Evolutionary conservation across 176 grass and related monocot species (phyloP), one percentile per base, ranked within the genome.

Genomic region (Oryza coarctata): DNA sequence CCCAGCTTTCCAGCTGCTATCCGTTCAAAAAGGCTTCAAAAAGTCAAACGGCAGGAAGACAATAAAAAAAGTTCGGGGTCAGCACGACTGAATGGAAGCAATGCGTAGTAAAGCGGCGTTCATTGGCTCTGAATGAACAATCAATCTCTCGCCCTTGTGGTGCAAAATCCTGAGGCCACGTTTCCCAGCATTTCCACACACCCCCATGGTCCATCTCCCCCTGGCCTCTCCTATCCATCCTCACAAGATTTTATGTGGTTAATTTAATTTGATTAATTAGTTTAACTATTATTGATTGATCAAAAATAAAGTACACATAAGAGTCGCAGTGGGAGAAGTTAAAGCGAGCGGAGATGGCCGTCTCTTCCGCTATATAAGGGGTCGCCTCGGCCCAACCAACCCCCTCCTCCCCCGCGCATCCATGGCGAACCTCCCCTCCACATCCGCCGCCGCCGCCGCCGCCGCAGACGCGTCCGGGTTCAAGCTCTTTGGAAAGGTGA

Each of bases 401-500:
- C 45, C 15, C 73, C 71, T 38, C 22, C n/a, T 34, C 67, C 73
- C 50, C n/a, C 12, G 26, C 69, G 3, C 66, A 18, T 30, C 87
- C 50, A 89, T 89, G 87, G 87, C 70, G 1, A 80, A 89, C 82
- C 76, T 63, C 70, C 82, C 69, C 63, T 28, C 65, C 50, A 22
- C 15, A 62, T 17, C n/a, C 18, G 22, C 72, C 44, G 47, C 47
- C 44, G 26, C 20, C 15, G 18, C 71, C 71, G 62, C 41, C 9
- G 57, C 62, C 23, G 58, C 68, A 4, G 84, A 86, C 80, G 84
- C 91, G 2, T 63, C 87, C 28, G 85, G 86, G 34, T 90, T 99
- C 91, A 99, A 94, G 89, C 97, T 99, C 64, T 99, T 99, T 52
- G 97, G 97, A 6, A 73, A 89, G 29, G 93, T 99, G 34, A 99